phyloP scores from a whole-genome alignment of 192 early-diverging fungal species.

The Backusella circina region DNA sequence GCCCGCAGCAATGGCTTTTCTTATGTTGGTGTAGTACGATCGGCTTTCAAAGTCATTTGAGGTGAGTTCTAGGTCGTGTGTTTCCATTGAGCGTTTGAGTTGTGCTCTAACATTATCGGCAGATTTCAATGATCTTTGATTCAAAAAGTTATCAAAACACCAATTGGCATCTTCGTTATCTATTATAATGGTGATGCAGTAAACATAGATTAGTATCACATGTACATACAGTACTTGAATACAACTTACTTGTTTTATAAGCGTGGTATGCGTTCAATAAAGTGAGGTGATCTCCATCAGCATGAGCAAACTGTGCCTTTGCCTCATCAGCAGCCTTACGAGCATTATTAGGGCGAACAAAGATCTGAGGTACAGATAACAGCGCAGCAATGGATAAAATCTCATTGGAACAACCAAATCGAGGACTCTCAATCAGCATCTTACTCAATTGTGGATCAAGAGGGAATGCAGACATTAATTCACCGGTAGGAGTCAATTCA shows the following conservation, averaged over 20 bases:
- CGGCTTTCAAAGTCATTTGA: slow-evolving; percentile 70
- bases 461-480: slow-evolving; percentile 93
- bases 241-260: slow-evolving; percentile 65
- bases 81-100: slow-evolving; percentile 79
- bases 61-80: slow-evolving; percentile 61
- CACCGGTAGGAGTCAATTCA: slow-evolving; percentile 80
- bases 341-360: slow-evolving; percentile 88
- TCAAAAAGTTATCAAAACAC: slow-evolving; percentile 94
- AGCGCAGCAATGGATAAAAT: slow-evolving; percentile 93
- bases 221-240: background rate
- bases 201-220: background rate
- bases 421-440: slow-evolving; percentile 83
- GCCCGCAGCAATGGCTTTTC: slow-evolving; percentile 84
- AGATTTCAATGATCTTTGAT: slow-evolving; percentile 80
- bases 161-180: slow-evolving; percentile 72
- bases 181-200: background rate
- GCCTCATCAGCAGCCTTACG: slow-evolving; percentile 86
- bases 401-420: slow-evolving; percentile 90
- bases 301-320: slow-evolving; percentile 90
- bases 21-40: slow-evolving; percentile 83
- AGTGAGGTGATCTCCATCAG: slow-evolving; percentile 95
- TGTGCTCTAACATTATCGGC: slow-evolving; percentile 93
- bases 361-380: slow-evolving; percentile 87
- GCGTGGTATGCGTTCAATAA: slow-evolving; percentile 96
- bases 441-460: slow-evolving; percentile 95